phyloP scores from a whole-genome alignment of 2,329 filamentous ascomycete species.

The Colletotrichum navitas region DNA sequence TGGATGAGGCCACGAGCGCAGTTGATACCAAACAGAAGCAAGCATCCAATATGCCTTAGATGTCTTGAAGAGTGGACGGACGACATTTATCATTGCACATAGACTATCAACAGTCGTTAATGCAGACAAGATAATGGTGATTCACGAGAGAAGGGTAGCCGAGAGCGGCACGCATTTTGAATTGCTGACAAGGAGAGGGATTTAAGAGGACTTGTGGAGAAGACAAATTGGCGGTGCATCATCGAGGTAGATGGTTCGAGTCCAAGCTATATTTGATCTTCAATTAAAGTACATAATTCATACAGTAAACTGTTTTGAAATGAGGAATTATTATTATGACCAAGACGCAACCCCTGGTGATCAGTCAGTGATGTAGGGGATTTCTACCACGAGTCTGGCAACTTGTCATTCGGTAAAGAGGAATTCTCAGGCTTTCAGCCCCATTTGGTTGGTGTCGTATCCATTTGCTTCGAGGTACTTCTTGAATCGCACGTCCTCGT shows the following conservation, averaged over 20 bases:
- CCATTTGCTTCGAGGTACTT: slow-evolving; percentile 43
- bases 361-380: neutral
- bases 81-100: slow-evolving; percentile 35
- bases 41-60: slow-evolving; percentile 72
- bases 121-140: slow-evolving; percentile 21
- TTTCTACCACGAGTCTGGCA: neutral
- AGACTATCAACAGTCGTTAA: slow-evolving; percentile 30
- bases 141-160: slow-evolving; percentile 14
- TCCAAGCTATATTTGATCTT: neutral
- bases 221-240: slow-evolving; percentile 52
- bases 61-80: slow-evolving; percentile 62
- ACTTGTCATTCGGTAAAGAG: neutral
- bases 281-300: neutral
- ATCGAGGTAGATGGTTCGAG: neutral
- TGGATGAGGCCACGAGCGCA: slow-evolving; percentile 78
- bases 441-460: slow-evolving; percentile 44
- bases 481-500: slow-evolving; percentile 44
- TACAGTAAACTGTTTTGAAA: too few species aligned
- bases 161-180: slow-evolving; percentile 45
- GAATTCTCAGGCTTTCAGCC: slow-evolving; percentile 28
- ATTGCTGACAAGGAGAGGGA: slow-evolving; percentile 60
- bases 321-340: accelerated
- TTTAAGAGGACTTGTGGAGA: slow-evolving; percentile 65
- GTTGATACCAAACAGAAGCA: slow-evolving; percentile 76
- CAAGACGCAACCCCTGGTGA: too few species aligned